Base-by-base conservation (phyloP, 2,329 filamentous ascomycete species). In the Botryotinia convoluta region DNA sequence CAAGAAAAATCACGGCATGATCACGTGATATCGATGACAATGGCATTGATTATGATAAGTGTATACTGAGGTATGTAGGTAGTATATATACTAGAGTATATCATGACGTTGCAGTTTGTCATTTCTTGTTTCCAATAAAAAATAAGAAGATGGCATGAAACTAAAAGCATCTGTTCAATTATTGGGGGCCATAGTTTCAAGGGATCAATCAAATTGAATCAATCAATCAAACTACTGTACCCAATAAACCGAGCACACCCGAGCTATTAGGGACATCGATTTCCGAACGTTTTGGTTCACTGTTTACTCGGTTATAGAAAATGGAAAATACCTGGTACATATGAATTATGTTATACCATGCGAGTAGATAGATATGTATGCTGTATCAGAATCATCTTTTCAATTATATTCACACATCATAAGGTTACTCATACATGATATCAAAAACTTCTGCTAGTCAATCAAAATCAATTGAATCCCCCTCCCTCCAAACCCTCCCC, bases 1-100 rank as follows among this genome's bases (percentile, higher is more conserved):
- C 16, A 29, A 39, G 22, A 37, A 39, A 12, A 4, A 12, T 67
- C n/a, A 29, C 14, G n/a, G 7, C 0, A 1, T 0, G 0, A 2
- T 67, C 64, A 67, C 64, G 64, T 67, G 64, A 67, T 54, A 10
- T 3, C 1, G 5, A 7, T 18, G 42, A 1, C 32, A 12, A 35
- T 45, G 14, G 5, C 1, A 26, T 62, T 5, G 59, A 3, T 37
- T 0, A 29, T 29, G 51, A 54, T 54, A 14, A 7, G 48, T 14
- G 51, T 16, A 1, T 29, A 16, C 10, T 51, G 14, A 20, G 44
- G 44, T 45, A 20, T 22, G 20, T 45, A 20, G 18, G 18, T 45
- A 20, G 44, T 45, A 22, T 22, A 14, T 14, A 51, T n/a, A 3
- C 26, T 14, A 6, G 48, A 51, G 26, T 14, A n/a, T 18, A 16